phyloP scores from a whole-genome alignment of 768 basidiomycete genomes.

The Naematelia encephala region DNA sequence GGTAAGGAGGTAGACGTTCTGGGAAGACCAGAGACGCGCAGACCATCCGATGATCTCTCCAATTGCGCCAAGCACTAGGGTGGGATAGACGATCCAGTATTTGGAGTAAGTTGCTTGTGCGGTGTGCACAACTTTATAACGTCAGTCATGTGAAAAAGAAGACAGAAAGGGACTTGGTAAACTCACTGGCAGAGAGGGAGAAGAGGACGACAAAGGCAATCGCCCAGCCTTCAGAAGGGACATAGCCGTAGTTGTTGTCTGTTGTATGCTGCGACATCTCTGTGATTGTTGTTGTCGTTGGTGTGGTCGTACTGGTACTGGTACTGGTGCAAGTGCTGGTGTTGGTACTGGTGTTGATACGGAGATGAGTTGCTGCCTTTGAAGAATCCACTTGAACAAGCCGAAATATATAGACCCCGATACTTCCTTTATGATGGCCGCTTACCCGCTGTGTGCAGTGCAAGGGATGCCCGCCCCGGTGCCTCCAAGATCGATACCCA shows the following conservation, averaged over 20 bases:
- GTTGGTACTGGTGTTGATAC: not conserved
- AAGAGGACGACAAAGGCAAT: constrained; percentile 46
- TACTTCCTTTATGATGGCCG: too few species aligned
- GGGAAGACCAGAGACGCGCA: constrained; percentile 37
- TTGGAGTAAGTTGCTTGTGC: constrained; percentile 31
- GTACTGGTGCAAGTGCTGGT: not conserved
- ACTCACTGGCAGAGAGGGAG: constrained; percentile 32
- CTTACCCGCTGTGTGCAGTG: too few species aligned
- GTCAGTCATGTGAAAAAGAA: constrained; percentile 1
- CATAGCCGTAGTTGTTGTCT: constrained; percentile 38
- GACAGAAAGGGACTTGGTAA: not conserved
- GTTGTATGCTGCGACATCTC: not conserved
- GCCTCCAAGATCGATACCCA: too few species aligned
- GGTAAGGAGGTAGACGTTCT: constrained; percentile 34
- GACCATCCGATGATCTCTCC: constrained; percentile 45
- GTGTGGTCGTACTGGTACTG: not conserved
- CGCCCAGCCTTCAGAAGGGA: constrained; percentile 30
- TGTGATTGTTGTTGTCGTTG: not conserved
- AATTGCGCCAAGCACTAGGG: constrained; percentile 39
- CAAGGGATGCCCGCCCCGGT: too few species aligned
- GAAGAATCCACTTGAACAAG: too few species aligned
- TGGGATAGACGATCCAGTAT: constrained; percentile 48
- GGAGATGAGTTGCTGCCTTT: not conserved
- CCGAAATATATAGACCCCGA: too few species aligned
- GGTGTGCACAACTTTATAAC: constrained; percentile 8